A percentile compares a stretch with the other conserved stretches of the same genome.
Conservation (phyloP, 768 basidiomycete species). For the Phlebiopsis flavidoalba region DNA sequence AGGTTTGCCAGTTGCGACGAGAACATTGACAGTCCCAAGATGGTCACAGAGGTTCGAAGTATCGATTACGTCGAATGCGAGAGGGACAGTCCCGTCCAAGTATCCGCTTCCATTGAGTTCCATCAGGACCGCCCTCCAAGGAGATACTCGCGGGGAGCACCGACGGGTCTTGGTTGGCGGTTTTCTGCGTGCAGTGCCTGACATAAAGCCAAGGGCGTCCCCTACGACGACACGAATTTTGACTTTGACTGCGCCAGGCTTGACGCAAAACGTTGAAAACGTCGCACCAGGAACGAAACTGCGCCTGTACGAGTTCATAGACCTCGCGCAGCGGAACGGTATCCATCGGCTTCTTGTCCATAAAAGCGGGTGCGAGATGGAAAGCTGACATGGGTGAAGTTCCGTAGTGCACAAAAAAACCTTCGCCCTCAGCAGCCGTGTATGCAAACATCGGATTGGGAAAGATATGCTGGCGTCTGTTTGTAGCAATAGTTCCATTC, state of each 20-base stretch:
- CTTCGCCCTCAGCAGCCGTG: constrained; percentile 31
- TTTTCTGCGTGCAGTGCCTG: not conserved
- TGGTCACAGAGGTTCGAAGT: constrained; percentile 20
- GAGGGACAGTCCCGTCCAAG: constrained; percentile 8
- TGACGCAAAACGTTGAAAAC: not conserved
- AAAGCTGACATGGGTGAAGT: constrained; percentile 38
- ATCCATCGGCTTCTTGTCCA: not conserved
- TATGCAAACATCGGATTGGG: constrained; percentile 45
- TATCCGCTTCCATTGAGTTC: constrained; percentile 11
- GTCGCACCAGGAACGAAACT: constrained; percentile 13
- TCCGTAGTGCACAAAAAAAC: constrained; percentile 39
- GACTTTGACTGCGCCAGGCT: not conserved
- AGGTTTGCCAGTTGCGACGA: constrained; percentile 14
- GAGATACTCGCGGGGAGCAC: not conserved
- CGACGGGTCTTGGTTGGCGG: not conserved
- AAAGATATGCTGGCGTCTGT: constrained; percentile 10
- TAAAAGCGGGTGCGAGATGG: constrained; percentile 30
- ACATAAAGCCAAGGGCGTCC: constrained; percentile 14
- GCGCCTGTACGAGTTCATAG: not conserved
- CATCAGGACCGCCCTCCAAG: constrained; percentile 8
- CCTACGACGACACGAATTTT: constrained; percentile 13
- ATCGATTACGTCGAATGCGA: constrained; percentile 19
- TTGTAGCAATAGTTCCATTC: constrained; percentile 32
- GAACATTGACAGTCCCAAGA: constrained; percentile 17
- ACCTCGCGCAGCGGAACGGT: constrained; percentile 1